phyloP scores from a whole-genome alignment of 805 yeast genomes.

The Candida coquimbonensis region DNA sequence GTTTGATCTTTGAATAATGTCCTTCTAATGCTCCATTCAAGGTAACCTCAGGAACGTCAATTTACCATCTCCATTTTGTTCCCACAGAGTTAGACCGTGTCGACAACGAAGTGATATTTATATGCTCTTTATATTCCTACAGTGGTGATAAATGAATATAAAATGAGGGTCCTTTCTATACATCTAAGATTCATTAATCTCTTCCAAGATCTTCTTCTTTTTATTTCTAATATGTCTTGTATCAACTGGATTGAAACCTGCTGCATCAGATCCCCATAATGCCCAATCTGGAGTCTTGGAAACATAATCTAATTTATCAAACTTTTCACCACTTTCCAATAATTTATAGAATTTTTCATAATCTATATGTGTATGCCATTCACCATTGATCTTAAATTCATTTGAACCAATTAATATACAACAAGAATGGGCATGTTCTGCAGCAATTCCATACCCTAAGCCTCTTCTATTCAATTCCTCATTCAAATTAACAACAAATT shows the following conservation, averaged over 20 bases:
- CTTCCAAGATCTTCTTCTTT: constrained; percentile 10
- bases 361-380: constrained; percentile 88
- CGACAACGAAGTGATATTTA: too few species aligned
- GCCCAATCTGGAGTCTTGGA: constrained; percentile 89
- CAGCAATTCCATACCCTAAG: constrained; percentile 73
- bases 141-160: too few species aligned
- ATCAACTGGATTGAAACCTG: constrained; percentile 88
- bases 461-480: constrained; percentile 60
- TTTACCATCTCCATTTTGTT: too few species aligned
- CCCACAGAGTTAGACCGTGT: too few species aligned
- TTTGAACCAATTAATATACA: constrained; percentile 79
- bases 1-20: constrained; percentile 87
- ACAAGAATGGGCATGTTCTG: constrained; percentile 94
- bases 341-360: constrained; percentile 70
- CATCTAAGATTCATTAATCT: not conserved
- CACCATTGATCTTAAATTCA: constrained; percentile 59
- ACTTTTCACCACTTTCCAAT: constrained; percentile 54
- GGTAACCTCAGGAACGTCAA: too few species aligned
- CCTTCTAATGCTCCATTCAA: constrained; percentile 70
- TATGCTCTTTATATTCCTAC: too few species aligned
- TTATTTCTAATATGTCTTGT: constrained; percentile 32
- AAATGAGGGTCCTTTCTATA: too few species aligned
- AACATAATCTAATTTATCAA: constrained; percentile 74
- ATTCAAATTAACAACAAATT: constrained; percentile 59
- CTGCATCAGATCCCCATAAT: constrained; percentile 74